Percentiles rank a stretch among this genome's conserved stretches.
Evolutionary conservation across 2,329 filamentous ascomycete species (phyloP).

Genomic region (Fusarium vanettenii): DNA sequence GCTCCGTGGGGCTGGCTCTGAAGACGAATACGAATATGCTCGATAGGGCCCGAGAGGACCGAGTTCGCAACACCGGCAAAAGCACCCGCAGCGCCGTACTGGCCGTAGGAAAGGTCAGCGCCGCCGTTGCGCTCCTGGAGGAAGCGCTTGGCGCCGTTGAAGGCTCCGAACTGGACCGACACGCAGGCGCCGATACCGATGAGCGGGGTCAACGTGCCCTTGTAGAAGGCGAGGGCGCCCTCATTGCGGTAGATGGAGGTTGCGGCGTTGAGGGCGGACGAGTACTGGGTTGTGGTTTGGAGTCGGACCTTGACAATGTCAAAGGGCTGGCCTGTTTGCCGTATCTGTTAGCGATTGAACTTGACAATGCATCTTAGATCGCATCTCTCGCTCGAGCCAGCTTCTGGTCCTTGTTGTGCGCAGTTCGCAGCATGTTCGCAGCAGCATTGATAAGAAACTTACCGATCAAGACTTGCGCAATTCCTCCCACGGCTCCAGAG

Average conservation of each 20-base stretch:
- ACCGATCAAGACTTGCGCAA: slow-evolving; percentile 96
- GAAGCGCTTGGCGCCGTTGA: slow-evolving; percentile 89
- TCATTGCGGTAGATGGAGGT: slow-evolving; percentile 88
- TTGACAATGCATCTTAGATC: slow-evolving; percentile 10
- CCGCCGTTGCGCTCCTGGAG: slow-evolving; percentile 82
- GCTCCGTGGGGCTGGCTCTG: slow-evolving; percentile 96
- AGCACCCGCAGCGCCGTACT: slow-evolving; percentile 92
- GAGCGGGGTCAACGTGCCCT: slow-evolving; percentile 93
- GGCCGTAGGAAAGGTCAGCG: slow-evolving; percentile 75
- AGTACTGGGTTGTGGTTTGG: slow-evolving; percentile 87
- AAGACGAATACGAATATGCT: slow-evolving; percentile 95
- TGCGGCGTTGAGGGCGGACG: slow-evolving; percentile 82
- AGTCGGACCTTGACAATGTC: slow-evolving; percentile 98
- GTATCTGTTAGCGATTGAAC: slow-evolving; percentile 5
- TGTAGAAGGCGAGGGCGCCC: slow-evolving; percentile 94
- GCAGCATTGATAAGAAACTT: slow-evolving; percentile 5
- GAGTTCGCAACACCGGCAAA: slow-evolving; percentile 94
- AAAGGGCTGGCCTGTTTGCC: slow-evolving; percentile 70
- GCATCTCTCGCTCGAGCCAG: slow-evolving; percentile 13
- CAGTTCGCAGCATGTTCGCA: slow-evolving; percentile 42
- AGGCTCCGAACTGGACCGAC: slow-evolving; percentile 98
- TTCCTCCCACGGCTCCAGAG: slow-evolving; percentile 88
- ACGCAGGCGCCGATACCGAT: slow-evolving; percentile 97
- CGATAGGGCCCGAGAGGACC: slow-evolving; percentile 88
- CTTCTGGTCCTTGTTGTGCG: background rate